Base-by-base conservation (phyloP, 306 rosid species). In the Ormosia semicastrata region DNA sequence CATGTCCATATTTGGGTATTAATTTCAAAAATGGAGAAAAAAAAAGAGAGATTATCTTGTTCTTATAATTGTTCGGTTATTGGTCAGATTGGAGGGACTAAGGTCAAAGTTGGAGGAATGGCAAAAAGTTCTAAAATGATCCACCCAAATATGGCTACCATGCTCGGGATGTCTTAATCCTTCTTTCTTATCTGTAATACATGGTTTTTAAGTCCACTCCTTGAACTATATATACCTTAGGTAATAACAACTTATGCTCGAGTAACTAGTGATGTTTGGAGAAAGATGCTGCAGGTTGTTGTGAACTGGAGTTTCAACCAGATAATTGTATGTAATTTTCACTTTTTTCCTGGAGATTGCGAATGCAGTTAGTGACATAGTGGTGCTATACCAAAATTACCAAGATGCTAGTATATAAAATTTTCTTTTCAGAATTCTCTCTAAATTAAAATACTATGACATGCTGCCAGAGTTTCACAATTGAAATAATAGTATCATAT, bases 81-180 rank as follows among this genome's bases (percentile, higher is more conserved):
- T 83, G 67, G 65, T 66, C 73, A 95, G 99, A 85, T 93, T 87
- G 97, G 95, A 75, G 89, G 88, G 49, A 83, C 86, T 57, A 91
- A 76, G 70, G 81, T 94, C 63, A 89, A 89, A 81, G 64, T 95
- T 71, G 99, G 98, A 73, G 99, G 98, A 71, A 95, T 95, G 97
- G 93, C 99, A 44, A 93, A 95, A 82, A 98, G 99, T 76, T 95
- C 98, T 17, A 98, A 98, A 75, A 95, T 95, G 99, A 95, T 95
- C 86, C 99, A 95, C 82, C 99, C 98, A 79, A 93, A 93, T 84
- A 95, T 95, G 98, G 98, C 98, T 81, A 93, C 98, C 82, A 80
- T 95, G 98, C 97, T 95, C 29, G 98, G 98, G 64, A 89, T 58
- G 92, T 77, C 76, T 84, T 72, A 76, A 13, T 64, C 77, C 62